These are phyloP conservation scores for Populus euphratica DNA, from an alignment of 345 rosid genomes.

Conservation along the genomic window DNA sequence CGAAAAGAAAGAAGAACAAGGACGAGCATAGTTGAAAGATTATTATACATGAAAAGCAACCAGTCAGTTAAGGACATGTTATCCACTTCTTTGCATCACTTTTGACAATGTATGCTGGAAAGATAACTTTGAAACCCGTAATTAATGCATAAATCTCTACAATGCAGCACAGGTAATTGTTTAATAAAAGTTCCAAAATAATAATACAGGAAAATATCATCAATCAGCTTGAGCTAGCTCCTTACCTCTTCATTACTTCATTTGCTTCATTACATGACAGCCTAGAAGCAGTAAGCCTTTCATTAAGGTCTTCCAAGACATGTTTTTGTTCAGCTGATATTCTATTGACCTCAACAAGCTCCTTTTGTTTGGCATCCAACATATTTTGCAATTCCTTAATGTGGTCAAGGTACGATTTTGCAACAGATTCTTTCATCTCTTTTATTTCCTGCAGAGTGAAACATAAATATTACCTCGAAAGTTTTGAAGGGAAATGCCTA, in stretches of 20 bases:
- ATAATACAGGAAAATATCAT: background rate
- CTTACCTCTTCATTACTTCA: slow-evolving; percentile 73
- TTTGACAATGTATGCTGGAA: no score
- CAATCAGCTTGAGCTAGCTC: background rate
- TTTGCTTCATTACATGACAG: slow-evolving; percentile 87
- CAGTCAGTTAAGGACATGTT: no score
- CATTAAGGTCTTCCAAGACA: slow-evolving; percentile 68
- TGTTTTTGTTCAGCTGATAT: slow-evolving; percentile 73
- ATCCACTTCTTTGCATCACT: no score
- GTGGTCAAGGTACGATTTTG: slow-evolving; percentile 49
- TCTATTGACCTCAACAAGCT: slow-evolving; percentile 53
- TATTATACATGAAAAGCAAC: no score
- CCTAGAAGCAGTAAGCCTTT: slow-evolving; percentile 68
- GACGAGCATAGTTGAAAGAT: no score
- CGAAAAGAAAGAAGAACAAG: no score
- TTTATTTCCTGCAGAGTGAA: slow-evolving; percentile 61
- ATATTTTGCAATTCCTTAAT: slow-evolving; percentile 45
- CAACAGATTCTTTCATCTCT: slow-evolving; percentile 56
- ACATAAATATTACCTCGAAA: background rate
- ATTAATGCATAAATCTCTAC: no score
- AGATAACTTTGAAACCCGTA: no score
- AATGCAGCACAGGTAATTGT: no score
- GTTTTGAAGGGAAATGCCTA: background rate
- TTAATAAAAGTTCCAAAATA: no score
- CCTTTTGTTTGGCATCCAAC: slow-evolving; percentile 55